Base-by-base conservation (phyloP, 441 rosid genomes). In the Croton setiger region DNA sequence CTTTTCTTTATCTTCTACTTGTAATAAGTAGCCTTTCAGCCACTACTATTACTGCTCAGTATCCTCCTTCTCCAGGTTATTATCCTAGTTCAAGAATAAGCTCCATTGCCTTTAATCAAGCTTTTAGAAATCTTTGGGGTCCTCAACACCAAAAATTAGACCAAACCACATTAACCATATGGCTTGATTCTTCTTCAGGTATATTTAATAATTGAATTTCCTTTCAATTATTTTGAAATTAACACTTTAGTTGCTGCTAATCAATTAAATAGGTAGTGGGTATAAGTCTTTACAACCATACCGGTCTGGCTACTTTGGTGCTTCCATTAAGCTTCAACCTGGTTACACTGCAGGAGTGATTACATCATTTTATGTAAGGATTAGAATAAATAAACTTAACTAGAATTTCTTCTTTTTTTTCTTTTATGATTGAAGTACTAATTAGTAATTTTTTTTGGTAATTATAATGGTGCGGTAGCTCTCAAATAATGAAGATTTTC, bases 271-370 rank as follows among this genome's bases (percentile, higher is more conserved):
- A 91, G 98, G 98, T 68, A 93, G 97, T 83, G 97, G 98, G 68
- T 94, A 80, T 72, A 91, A 94, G 80, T 94, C 98, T 47, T 78
- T 84, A 39, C 78, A 76, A 45, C 84, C 88, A 37, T 94, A 85
- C 61, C 81, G 82, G 53, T 91, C 97, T 18, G 98, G 98, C 1
- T 91, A 94, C 74, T 91, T 94, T 66, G 96, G 96, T 54, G 92
- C 97, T 5, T 80, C 87, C 58, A 79, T 93, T 64, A 91, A 86
- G 78, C 88, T 93, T 70, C 98, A 93, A 58, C 81, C 93, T 39
- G 98, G 98, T 15, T 93, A 93, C 78, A 89, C 95, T 36, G 98
- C 98, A 1, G 98, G 98, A 71, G 98, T 93, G 44, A 88, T 93
- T 52, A 91, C 97, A 64, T 83, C 93, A 14, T 82, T 93, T 67